Percentiles rank a stretch among this genome's conserved stretches.
Evolutionary conservation across 2,329 filamentous ascomycete genomes (phyloP).

Genomic region (Talaromyces islandicus): DNA sequence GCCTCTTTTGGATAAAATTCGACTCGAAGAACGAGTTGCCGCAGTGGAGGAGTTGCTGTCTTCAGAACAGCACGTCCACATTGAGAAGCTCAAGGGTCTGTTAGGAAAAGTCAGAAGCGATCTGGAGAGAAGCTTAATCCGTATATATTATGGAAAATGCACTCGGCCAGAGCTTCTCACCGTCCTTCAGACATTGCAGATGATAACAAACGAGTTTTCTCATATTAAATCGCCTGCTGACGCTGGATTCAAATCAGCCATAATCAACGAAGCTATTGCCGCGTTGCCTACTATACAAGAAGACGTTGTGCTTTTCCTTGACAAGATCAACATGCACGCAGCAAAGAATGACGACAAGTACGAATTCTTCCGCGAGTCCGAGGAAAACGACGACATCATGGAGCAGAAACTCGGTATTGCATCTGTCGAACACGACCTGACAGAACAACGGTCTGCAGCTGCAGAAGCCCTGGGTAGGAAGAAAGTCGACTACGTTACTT

Average conservation of each 20-base stretch:
- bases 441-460: slow-evolving; percentile 66
- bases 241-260: slow-evolving; percentile 64
- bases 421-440: slow-evolving; percentile 83
- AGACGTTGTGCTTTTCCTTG: slow-evolving; percentile 67
- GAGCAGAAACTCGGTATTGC: slow-evolving; percentile 87
- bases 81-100: slow-evolving; percentile 69
- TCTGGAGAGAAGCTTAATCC: slow-evolving; percentile 85
- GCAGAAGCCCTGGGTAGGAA: slow-evolving; percentile 67
- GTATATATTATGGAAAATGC: slow-evolving; percentile 95
- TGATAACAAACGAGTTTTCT: slow-evolving; percentile 70
- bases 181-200: slow-evolving; percentile 78
- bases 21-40: slow-evolving; percentile 70
- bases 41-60: slow-evolving; percentile 83
- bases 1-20: slow-evolving; percentile 69
- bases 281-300: slow-evolving; percentile 70
- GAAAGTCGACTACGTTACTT: slow-evolving; percentile 71
- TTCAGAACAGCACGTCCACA: slow-evolving; percentile 57
- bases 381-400: slow-evolving; percentile 83
- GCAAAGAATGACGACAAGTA: slow-evolving; percentile 90
- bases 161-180: slow-evolving; percentile 79
- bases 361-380: slow-evolving; percentile 78
- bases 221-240: slow-evolving; percentile 59
- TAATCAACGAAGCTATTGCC: slow-evolving; percentile 66
- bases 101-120: slow-evolving; percentile 69
- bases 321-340: slow-evolving; percentile 77